These are phyloP conservation scores for Syzygium oleosum DNA, from an alignment of 345 rosid genomes.

Conservation along the genomic window DNA sequence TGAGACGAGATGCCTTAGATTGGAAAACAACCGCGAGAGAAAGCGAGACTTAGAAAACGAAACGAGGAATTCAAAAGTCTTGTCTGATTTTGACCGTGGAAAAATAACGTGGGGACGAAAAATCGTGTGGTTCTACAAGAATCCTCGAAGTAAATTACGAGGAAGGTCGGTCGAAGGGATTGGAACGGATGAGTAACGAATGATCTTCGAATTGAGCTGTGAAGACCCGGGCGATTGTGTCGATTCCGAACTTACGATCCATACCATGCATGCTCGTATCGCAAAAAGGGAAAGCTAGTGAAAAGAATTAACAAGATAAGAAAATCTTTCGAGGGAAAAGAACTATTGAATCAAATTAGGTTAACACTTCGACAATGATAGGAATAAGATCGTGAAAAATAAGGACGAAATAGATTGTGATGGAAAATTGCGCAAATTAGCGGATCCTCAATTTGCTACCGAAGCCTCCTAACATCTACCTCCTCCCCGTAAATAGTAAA, in stretches of 20 bases:
- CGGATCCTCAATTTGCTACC: not conserved
- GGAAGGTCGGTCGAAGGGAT: no score
- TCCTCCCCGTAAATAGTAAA: not conserved
- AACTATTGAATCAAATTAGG: not conserved
- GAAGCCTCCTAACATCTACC: not conserved
- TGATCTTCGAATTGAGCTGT: not conserved
- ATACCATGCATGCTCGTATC: not conserved
- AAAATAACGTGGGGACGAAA: not conserved
- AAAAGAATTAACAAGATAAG: not conserved
- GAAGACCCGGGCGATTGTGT: not conserved
- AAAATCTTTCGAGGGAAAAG: not conserved
- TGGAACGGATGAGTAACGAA: no score
- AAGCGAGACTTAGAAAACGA: not conserved
- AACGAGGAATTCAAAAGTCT: not conserved
- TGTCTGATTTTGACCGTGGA: not conserved
- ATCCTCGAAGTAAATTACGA: not conserved
- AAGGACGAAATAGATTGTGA: not conserved
- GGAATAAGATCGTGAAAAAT: not conserved
- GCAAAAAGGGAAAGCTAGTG: not conserved
- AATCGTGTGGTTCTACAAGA: not conserved
- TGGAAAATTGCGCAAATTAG: not conserved
- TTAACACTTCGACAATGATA: not conserved
- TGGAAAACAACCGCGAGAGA: not conserved
- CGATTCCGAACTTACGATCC: not conserved
- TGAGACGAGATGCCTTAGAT: not conserved